Percentiles rank a stretch among this genome's conserved stretches.
These are phyloP conservation scores for Fonsecaea monophora DNA, from an alignment of 2,329 filamentous ascomycete genomes.

Conservation along the genomic window DNA sequence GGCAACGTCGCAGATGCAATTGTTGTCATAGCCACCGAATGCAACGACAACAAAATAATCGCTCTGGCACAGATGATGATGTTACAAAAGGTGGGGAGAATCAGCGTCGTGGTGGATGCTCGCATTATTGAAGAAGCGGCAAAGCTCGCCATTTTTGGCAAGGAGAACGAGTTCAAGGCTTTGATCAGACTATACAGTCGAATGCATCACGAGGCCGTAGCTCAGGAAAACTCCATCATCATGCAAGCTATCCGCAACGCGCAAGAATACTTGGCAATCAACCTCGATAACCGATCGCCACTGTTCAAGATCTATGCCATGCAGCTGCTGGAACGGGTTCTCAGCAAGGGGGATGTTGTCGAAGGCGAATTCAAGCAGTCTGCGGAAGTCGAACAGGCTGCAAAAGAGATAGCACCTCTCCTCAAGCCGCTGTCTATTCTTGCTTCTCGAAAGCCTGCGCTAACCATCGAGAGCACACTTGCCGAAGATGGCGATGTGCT, in stretches of 20 bases:
- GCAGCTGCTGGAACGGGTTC: constrained; percentile 82
- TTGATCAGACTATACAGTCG: constrained; percentile 83
- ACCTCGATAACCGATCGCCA: constrained; percentile 69
- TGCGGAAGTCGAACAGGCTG: constrained; percentile 80
- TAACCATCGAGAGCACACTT: constrained; percentile 42
- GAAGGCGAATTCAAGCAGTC: constrained; percentile 75
- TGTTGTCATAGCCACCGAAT: constrained; percentile 82
- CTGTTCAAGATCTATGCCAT: constrained; percentile 84
- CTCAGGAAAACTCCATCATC: constrained; percentile 70
- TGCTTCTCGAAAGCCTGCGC: constrained; percentile 65
- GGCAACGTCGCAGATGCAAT: constrained; percentile 94
- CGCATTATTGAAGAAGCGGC: constrained; percentile 85
- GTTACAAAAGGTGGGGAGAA: constrained; percentile 89
- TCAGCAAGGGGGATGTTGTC: constrained; percentile 86
- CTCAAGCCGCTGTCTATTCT: constrained; percentile 86
- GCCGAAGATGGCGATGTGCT: constrained; percentile 71
- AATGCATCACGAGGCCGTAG: constrained; percentile 74
- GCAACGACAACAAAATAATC: constrained; percentile 88
- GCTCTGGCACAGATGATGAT: constrained; percentile 94
- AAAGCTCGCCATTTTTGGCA: constrained; percentile 75
- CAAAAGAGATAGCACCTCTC: constrained; percentile 85
- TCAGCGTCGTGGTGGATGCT: constrained; percentile 79
- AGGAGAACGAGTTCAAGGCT: constrained; percentile 80
- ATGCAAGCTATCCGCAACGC: constrained; percentile 79
- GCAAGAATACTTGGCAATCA: constrained; percentile 77